Percentiles rank a stretch among this genome's conserved stretches.
These are phyloP conservation scores for Botrytis deweyae DNA, from an alignment of 2,329 filamentous ascomycete genomes.

Conservation along the genomic window DNA sequence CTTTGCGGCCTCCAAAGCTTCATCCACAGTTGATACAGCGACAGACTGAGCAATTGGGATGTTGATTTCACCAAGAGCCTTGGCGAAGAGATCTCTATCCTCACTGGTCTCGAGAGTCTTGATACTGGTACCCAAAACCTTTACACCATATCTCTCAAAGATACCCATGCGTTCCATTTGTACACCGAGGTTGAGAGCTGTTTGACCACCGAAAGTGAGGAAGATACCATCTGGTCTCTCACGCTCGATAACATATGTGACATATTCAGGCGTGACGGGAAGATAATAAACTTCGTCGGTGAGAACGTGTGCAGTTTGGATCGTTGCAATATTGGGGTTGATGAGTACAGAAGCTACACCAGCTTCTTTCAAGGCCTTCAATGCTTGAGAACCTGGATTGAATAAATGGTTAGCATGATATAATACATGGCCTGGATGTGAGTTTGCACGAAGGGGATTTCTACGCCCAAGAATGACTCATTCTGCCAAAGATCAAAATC, in stretches of 20 bases:
- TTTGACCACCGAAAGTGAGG: constrained; percentile 96
- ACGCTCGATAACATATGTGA: constrained; percentile 94
- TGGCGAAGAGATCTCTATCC: constrained; percentile 93
- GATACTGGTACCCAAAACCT: constrained; percentile 92
- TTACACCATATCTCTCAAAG: constrained; percentile 93
- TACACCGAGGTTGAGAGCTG: constrained; percentile 92
- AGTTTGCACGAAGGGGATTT: background rate
- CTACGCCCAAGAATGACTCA: constrained; percentile 31
- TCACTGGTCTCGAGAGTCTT: constrained; percentile 92
- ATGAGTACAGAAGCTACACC: constrained; percentile 89
- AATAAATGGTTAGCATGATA: constrained; percentile 28
- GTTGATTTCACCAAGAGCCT: constrained; percentile 93
- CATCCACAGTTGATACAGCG: constrained; percentile 86
- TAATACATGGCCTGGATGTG: background rate
- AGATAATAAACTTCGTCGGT: constrained; percentile 98
- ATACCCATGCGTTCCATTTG: constrained; percentile 95
- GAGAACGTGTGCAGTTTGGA: constrained; percentile 94
- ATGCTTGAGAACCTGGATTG: constrained; percentile 78
- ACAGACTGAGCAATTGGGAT: constrained; percentile 97
- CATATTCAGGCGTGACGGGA: constrained; percentile 95
- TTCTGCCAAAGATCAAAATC: constrained; percentile 19
- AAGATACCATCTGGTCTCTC: constrained; percentile 97
- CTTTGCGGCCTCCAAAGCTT: constrained; percentile 83
- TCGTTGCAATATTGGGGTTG: constrained; percentile 98
- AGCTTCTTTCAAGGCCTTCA: constrained; percentile 96